Evolutionary conservation across 352 stramenopile species (phyloP).

Genomic region (Pythium coloratum): DNA sequence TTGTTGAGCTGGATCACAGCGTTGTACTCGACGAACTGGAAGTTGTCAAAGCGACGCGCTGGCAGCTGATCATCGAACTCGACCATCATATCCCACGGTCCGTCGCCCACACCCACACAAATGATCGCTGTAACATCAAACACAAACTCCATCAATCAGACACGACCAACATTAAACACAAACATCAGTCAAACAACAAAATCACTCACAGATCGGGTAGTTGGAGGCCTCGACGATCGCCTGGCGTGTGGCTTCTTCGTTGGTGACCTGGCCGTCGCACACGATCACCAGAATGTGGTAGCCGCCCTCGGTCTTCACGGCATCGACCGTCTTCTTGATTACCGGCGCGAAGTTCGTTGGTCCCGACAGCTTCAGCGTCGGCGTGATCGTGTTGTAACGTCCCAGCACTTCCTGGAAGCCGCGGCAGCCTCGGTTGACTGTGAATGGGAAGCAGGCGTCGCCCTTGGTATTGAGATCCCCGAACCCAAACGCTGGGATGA

Average conservation of each 20-base stretch:
- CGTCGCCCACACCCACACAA: conserved; percentile 74
- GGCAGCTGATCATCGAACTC: conserved; percentile 74
- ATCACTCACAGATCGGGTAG: conserved; percentile 57
- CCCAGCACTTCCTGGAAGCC: conserved; percentile 62
- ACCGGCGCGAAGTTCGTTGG: conserved; percentile 71
- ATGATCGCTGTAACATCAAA: conserved; percentile 36
- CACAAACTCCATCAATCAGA: neutral
- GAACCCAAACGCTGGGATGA: conserved; percentile 76
- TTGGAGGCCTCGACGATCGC: conserved; percentile 71
- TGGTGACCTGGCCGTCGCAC: conserved; percentile 59
- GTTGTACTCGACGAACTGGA: conserved; percentile 81
- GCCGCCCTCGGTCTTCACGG: conserved; percentile 37
- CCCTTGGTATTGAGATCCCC: conserved; percentile 53
- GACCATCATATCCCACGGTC: conserved; percentile 78
- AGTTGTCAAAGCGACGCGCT: conserved; percentile 75
- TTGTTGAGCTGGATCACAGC: conserved; percentile 62
- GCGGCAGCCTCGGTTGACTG: conserved; percentile 36
- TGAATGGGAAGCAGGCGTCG: conserved; percentile 51
- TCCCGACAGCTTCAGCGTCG: conserved; percentile 50
- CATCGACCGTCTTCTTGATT: conserved; percentile 58
- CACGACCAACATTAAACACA: neutral
- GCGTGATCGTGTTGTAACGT: conserved; percentile 61
- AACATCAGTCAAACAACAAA: neutral
- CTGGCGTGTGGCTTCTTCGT: conserved; percentile 51
- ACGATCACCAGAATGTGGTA: conserved; percentile 85